These are phyloP conservation scores for Mayamaea pseudoterrestris DNA, from an alignment of 108 stramenopile genomes.

Conservation along the genomic window DNA sequence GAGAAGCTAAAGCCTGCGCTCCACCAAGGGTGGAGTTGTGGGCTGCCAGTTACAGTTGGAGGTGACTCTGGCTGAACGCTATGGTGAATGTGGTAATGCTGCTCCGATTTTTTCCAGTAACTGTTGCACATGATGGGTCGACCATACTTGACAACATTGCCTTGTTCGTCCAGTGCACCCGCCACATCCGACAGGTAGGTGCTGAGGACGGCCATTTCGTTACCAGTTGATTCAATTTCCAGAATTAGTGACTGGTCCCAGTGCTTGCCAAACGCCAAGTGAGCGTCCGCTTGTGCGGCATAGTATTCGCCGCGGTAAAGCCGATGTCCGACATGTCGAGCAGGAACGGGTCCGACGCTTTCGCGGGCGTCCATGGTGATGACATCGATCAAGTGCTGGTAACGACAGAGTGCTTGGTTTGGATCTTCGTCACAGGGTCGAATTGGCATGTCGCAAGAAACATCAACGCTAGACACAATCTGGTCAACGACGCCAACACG, in stretches of 20 bases:
- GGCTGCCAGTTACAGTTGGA: slow-evolving; percentile 12
- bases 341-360: slow-evolving; percentile 52
- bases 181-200: slow-evolving; percentile 31
- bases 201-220: slow-evolving; percentile 52
- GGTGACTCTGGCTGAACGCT: slow-evolving; percentile 20
- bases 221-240: slow-evolving; percentile 30
- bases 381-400: slow-evolving; percentile 27
- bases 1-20: slow-evolving; percentile 78
- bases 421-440: slow-evolving; percentile 20
- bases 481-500: slow-evolving; percentile 43
- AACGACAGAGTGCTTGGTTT: slow-evolving; percentile 34
- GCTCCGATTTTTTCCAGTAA: slow-evolving; percentile 21
- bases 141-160: slow-evolving; percentile 3
- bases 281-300: slow-evolving; percentile 62
- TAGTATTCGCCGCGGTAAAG: slow-evolving; percentile 75
- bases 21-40: slow-evolving; percentile 67
- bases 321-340: slow-evolving; percentile 47
- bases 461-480: slow-evolving; percentile 17
- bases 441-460: no score
- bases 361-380: slow-evolving; percentile 30
- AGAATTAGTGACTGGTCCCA: slow-evolving; percentile 47
- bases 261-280: slow-evolving; percentile 32
- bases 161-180: slow-evolving; percentile 14
- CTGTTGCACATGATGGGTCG: slow-evolving; percentile 35
- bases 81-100: no score